These are phyloP conservation scores for Neofusicoccum umdonicola DNA, from an alignment of 2,329 filamentous ascomycete species.

Conservation along the genomic window DNA sequence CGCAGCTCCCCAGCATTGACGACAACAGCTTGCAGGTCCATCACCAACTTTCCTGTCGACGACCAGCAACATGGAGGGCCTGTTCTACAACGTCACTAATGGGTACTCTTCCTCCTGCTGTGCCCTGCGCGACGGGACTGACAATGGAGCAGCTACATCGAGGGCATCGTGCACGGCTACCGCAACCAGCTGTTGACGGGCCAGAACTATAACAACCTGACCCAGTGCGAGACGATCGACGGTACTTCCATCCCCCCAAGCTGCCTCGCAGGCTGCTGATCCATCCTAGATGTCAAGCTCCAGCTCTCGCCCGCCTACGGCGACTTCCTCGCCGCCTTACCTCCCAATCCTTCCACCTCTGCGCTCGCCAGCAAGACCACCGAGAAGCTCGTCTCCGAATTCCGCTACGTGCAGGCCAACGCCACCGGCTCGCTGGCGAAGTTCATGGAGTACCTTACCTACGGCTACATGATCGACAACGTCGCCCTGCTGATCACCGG, in stretches of 20 bases:
- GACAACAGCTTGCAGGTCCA: slow-evolving; percentile 15
- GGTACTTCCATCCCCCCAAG: slow-evolving; percentile 54
- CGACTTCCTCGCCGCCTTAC: slow-evolving; percentile 90
- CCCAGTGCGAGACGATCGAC: slow-evolving; percentile 96
- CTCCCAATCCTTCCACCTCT: slow-evolving; percentile 95
- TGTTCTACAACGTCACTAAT: slow-evolving; percentile 92
- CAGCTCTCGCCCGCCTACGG: slow-evolving; percentile 96
- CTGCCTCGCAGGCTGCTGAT: neutral
- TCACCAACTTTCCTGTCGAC: neutral
- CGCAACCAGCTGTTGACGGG: slow-evolving; percentile 87
- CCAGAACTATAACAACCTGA: slow-evolving; percentile 91
- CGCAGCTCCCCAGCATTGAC: slow-evolving; percentile 12
- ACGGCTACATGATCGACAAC: slow-evolving; percentile 99
- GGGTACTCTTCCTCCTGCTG: slow-evolving; percentile 57
- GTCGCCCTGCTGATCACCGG: slow-evolving; percentile 96
- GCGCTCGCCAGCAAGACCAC: slow-evolving; percentile 92
- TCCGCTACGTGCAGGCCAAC: slow-evolving; percentile 93
- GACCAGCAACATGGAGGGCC: slow-evolving; percentile 70
- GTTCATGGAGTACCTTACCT: slow-evolving; percentile 98
- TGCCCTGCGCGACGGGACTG: slow-evolving; percentile 18
- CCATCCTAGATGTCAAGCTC: slow-evolving; percentile 79
- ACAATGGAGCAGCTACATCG: slow-evolving; percentile 70
- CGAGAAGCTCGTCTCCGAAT: slow-evolving; percentile 96
- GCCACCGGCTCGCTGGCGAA: slow-evolving; percentile 85
- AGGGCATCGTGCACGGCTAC: slow-evolving; percentile 96